Evolutionary conservation across 139 green algal genomes (phyloP), one percentile per base, ranked within the genome.

Genomic region (Chlamydomonas sphaeroides): DNA sequence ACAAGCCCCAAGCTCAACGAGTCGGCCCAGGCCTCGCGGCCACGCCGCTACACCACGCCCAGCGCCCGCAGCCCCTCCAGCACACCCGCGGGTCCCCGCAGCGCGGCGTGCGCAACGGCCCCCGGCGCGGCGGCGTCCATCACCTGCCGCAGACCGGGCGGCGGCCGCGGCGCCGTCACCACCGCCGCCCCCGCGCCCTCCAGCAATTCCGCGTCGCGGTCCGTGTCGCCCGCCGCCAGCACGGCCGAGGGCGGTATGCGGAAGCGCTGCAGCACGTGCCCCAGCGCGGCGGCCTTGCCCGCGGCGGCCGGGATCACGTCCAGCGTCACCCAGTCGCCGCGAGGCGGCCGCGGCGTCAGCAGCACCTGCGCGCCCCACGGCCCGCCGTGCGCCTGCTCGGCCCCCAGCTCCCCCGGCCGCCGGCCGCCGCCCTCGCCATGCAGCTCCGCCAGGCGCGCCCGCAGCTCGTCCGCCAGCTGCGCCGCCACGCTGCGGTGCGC

Each of bases 301-400:
- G 76, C 63, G 7, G 45, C 76, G 23, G 63, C 63, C 5, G 76
- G 76, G 39, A 83, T 32, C 17, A 83, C 48, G 76, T 83, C 49
- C 8, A 83, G 10, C 2, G 23, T 83, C 20, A 23, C 36, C 76
- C 76, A 83, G 18, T 65, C 45, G 63, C 76, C 63, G 33, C 33
- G 45, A 1, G 63, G 45, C 30, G 39, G 33, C 25, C 63, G 76
- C 28, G 45, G 76, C 63, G 67, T 45, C 36, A 63, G 21, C 41
- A 70, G 41, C 4, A 81, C 41, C 39, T 65, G 61, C 30, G 57
- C 59, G 4, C 39, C 38, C 28, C 30, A 36, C 68, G 28, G 30
- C 68, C 5, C 36, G 45, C 35, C 32, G 45, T 53, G 45, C 45
- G 45, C 45, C 39, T 65, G 61, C 30, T 49, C 59, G 4, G 28